phyloP scores from a whole-genome alignment of 2,329 filamentous ascomycete species.

The Aspergillus terreus region DNA sequence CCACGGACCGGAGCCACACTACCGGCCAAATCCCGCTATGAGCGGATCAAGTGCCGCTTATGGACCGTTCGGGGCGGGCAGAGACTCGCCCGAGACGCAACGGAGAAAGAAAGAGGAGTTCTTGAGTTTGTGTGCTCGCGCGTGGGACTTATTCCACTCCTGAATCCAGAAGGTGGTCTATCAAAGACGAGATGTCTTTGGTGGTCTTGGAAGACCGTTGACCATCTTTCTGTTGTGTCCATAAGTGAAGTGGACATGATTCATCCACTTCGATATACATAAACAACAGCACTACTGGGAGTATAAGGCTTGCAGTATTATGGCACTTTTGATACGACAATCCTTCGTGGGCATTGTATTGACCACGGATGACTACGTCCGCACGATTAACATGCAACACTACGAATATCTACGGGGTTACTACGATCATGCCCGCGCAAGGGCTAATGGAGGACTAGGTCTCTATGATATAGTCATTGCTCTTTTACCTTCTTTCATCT shows the following conservation, averaged over 20 bases:
- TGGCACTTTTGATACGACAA: not conserved
- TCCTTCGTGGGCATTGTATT: not conserved
- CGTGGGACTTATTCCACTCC: conserved; percentile 97
- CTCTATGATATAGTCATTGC: not conserved
- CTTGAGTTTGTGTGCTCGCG: conserved; percentile 75
- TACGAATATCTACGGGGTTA: conserved; percentile 19
- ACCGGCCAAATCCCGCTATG: conserved; percentile 36
- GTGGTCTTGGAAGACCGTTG: no score
- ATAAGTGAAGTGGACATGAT: no score
- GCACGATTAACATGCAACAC: conserved; percentile 19
- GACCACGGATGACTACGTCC: not conserved
- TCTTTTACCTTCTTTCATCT: not conserved
- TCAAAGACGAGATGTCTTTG: not conserved
- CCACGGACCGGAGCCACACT: conserved; percentile 58
- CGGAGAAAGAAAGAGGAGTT: conserved; percentile 91
- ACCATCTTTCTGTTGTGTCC: no score
- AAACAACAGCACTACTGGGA: no score
- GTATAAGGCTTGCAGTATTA: no score
- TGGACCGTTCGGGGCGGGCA: conserved; percentile 74
- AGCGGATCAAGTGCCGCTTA: conserved; percentile 34
- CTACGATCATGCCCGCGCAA: conserved; percentile 7
- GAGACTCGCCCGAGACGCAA: conserved; percentile 79
- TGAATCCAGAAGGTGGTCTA: conserved; percentile 40
- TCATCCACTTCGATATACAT: no score
- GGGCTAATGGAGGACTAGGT: no score